Evolutionary conservation across 2,329 filamentous ascomycete species (phyloP), one percentile per base, ranked within the genome.

Genomic region (Epichloe glyceriae): DNA sequence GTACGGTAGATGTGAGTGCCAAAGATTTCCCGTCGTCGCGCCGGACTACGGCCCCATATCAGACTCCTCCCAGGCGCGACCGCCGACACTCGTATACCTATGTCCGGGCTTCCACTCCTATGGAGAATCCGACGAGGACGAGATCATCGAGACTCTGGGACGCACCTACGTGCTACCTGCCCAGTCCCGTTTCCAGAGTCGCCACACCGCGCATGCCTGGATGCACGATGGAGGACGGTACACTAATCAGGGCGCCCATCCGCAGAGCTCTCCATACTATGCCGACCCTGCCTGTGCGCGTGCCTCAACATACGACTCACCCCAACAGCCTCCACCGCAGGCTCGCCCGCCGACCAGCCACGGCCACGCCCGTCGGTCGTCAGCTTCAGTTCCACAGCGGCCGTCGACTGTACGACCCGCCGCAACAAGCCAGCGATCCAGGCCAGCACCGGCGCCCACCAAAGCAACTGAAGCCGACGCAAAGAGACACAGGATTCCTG

Each of bases 401-500:
- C 70, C 78, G 0, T 66, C 75, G 55, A 80, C 76, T 34, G 71
- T 72, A 12, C 72, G 73, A 5, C 77, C 77, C 1, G 56, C 66
- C 22, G 52, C 64, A 4, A 53, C 62, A 50, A 52, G 58, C 37
- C 54, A 59, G 34, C 61, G 57, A 33, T 22, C 57, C 42, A 54
- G 62, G 41, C 62, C 69, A 11, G 62, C 67, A 12, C 62, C 68
- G 15, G 55, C 67, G 8, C 56, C 66, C 10, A 64, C 67, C 50
- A 70, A 73, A 61, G 79, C 80, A 5, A 83, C 79, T 33, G 76
- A 80, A 55, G 70, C 69, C 12, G 80, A 84, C 63, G 78, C 79
- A 37, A 73, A 71, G 61, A 72, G 69, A 64, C 85, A 87, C 62
- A 78, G 80, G 53, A 96, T 98, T 52, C 90, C 93, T 2, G 69